phyloP scores from a whole-genome alignment of 1,284 basidiomycete genomes.

The Cutaneotrichosporon sp. region DNA sequence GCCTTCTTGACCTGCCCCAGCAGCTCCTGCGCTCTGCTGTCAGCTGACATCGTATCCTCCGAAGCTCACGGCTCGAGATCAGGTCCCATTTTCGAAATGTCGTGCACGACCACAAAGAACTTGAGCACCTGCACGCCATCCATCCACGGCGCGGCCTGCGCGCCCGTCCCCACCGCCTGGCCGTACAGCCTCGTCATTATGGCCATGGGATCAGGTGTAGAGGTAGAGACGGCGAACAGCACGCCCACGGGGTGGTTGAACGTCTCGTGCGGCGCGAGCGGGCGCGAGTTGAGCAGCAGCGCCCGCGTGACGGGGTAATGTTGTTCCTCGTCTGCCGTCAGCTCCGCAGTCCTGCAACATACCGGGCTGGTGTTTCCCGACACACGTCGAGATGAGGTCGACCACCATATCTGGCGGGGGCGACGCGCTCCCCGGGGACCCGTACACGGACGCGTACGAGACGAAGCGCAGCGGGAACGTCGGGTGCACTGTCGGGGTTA shows the following conservation, averaged over 20 bases:
- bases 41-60: too few species aligned
- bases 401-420: slow-evolving; percentile 50
- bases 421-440: slow-evolving; percentile 30
- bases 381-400: slow-evolving; percentile 42
- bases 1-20: slow-evolving; percentile 47
- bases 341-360: background rate
- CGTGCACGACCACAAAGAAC: slow-evolving; percentile 54
- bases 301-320: slow-evolving; percentile 52
- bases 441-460: slow-evolving; percentile 44
- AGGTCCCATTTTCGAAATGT: slow-evolving; percentile 41
- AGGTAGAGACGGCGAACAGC: slow-evolving; percentile 49
- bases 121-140: slow-evolving; percentile 45
- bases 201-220: slow-evolving; percentile 45
- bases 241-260: slow-evolving; percentile 54
- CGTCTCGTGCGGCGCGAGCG: slow-evolving; percentile 49
- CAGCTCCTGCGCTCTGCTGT: slow-evolving; percentile 40
- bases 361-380: slow-evolving; percentile 24
- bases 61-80: slow-evolving; percentile 32
- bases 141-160: slow-evolving; percentile 46
- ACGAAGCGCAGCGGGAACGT: slow-evolving; percentile 52
- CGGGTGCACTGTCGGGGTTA: slow-evolving; percentile 51
- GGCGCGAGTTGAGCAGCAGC: slow-evolving; percentile 48
- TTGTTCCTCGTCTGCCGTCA: slow-evolving; percentile 41
- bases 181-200: slow-evolving; percentile 41
- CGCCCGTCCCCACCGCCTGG: slow-evolving; percentile 34